Base-by-base conservation (phyloP, 768 basidiomycete genomes). In the Pulveroboletus ravenelii region DNA sequence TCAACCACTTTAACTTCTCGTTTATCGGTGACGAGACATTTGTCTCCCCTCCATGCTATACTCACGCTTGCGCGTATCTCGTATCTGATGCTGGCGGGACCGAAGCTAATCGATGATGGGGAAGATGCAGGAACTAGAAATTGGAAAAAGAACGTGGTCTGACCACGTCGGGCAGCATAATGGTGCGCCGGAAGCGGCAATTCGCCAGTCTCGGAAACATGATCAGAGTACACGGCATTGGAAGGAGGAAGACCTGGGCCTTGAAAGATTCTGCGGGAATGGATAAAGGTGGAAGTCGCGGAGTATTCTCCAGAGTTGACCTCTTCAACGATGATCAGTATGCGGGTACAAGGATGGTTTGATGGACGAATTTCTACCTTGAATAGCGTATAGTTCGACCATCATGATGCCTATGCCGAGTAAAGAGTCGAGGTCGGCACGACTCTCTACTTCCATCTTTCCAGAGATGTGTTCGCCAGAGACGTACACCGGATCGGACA, bases 211-310 rank as follows among this genome's bases (percentile, higher is more conserved):
- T 70, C 62, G 2, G 83, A 78, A 41, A 42, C 6, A 48, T 64
- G 37, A 62, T 84, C 76, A 1, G 80, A 74, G 48, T 84, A 75
- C 0, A 93, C 88, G 2, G 90, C 86, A 62, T 92, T 92, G 10
- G 89, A 91, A 8, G 88, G 87, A 0, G 89, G 90, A 7, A 91
- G 72, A 15, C 82, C 83, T 3, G 85, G 86, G 3, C 89, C 89
- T 67, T 92, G 89, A 62, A 90, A 93, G 6, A 88, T 63, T 30
- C 86, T 77, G 27, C 80, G 76, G 49, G 74, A 78, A 55, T 87
- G 85, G 29, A 90, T 65, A 59, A 91, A 92, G 0, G 82, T 85
- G 25, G 84, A 85, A 0, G 84, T 87, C 3, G 89, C 90, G 20
- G 88, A 84, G 66, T 89, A 85, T 64, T 89, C 85, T 56, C 86